Evolutionary conservation across 148 eudicot genomes (phyloP).

Genomic region (Amaranthus hypochondriacus): DNA sequence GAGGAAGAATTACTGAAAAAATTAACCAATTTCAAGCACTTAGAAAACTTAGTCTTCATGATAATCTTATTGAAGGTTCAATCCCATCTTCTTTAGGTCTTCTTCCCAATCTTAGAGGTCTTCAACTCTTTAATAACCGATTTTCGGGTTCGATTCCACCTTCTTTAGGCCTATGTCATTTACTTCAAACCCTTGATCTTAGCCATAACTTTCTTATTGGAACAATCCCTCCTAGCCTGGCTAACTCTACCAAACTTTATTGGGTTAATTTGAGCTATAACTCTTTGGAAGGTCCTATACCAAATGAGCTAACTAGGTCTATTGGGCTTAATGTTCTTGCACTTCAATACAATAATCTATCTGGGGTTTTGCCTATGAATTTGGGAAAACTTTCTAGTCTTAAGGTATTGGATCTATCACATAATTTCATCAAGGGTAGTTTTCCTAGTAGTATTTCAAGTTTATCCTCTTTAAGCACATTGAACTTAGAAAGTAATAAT

Average conservation of each 20-base stretch:
- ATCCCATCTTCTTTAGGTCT: constrained; percentile 61
- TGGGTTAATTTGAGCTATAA: constrained; percentile 74
- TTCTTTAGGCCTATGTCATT: constrained; percentile 50
- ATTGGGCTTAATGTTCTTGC: constrained; percentile 42
- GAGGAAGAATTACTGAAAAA: constrained; percentile 55
- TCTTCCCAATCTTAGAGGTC: constrained; percentile 70
- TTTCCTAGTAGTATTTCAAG: constrained; percentile 44
- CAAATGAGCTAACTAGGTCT: constrained; percentile 42
- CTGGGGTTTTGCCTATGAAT: constrained; percentile 47
- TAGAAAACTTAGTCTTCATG: constrained; percentile 80
- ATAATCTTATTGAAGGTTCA: constrained; percentile 55
- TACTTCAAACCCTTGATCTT: constrained; percentile 66
- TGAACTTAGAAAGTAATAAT: constrained; percentile 39
- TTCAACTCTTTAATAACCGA: constrained; percentile 68
- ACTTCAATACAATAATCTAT: constrained; percentile 51
- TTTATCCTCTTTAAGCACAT: constrained; percentile 33
- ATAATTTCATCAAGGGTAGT: constrained; percentile 55
- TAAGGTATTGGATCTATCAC: constrained; percentile 46
- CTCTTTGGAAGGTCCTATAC: constrained; percentile 54
- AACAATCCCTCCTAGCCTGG: constrained; percentile 47
- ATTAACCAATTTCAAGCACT: constrained; percentile 68
- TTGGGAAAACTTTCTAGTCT: constrained; percentile 48
- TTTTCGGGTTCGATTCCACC: constrained; percentile 69
- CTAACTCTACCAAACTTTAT: constrained; percentile 49
- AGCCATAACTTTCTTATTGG: constrained; percentile 61